Evolutionary conservation across 345 rosid genomes (phyloP).

Genomic region (Gossypium herbaceum): DNA sequence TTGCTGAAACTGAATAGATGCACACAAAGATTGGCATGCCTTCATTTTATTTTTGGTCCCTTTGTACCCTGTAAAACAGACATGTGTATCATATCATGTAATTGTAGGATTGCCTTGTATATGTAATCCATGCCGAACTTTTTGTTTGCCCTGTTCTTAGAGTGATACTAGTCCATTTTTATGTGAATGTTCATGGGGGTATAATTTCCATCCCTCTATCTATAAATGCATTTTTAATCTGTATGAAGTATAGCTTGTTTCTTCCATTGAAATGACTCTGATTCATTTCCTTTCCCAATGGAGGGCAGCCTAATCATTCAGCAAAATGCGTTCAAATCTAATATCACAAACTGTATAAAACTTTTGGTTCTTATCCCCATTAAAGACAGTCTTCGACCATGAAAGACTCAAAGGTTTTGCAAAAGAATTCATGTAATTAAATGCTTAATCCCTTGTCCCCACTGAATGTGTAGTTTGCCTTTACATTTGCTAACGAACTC

Average conservation of each 20-base stretch:
- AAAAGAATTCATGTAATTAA: no score
- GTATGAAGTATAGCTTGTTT: not conserved
- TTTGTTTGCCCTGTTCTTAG: not conserved
- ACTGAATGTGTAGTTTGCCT: no score
- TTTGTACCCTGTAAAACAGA: constrained; percentile 27
- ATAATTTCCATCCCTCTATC: not conserved
- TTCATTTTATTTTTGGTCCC: constrained; percentile 20
- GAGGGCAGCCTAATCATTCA: not conserved
- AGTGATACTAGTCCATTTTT: not conserved
- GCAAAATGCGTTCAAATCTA: not conserved
- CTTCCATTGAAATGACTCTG: not conserved
- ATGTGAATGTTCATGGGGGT: not conserved
- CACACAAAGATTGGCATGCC: not conserved
- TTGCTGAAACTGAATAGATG: constrained; percentile 72
- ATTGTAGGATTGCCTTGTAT: not conserved
- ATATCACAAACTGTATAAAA: not conserved
- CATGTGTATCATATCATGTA: constrained; percentile 10
- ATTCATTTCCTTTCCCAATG: not conserved
- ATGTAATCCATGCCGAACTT: not conserved
- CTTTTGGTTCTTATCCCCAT: no score
- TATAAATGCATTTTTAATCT: not conserved
- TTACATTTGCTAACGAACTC: no score
- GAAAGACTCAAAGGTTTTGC: no score
- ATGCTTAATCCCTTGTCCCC: no score
- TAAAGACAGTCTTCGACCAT: no score